Evolutionary conservation across 2,329 filamentous ascomycete species (phyloP).

Genomic region (Achaetomium macrosporum): DNA sequence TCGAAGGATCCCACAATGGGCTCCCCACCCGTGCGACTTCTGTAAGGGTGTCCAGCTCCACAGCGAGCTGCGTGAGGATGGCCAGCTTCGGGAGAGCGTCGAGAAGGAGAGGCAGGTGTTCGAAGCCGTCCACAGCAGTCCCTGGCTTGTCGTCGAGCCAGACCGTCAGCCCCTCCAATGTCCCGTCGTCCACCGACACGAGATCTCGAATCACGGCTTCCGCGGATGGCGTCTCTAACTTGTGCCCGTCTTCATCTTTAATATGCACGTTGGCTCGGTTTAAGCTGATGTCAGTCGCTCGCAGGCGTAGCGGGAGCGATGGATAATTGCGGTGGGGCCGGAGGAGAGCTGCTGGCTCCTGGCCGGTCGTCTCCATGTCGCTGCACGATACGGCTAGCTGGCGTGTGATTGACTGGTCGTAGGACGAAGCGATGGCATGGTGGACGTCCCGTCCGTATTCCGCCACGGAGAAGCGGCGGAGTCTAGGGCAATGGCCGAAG

Average conservation of each 20-base stretch:
- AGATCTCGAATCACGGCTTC: not conserved
- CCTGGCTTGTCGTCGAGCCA: not conserved
- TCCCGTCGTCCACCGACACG: slow-evolving; percentile 1
- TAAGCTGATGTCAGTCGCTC: not conserved
- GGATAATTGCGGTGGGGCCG: not conserved
- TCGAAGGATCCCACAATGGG: no score
- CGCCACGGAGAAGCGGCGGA: not conserved
- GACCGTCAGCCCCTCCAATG: not conserved
- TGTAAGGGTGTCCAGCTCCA: no score
- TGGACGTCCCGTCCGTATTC: not conserved
- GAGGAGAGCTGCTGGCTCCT: not conserved
- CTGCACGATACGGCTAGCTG: not conserved
- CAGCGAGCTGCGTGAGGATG: slow-evolving; percentile 1
- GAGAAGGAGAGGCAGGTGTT: not conserved
- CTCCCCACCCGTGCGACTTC: no score
- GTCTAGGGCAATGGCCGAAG: not conserved
- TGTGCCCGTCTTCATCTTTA: no score
- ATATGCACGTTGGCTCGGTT: no score
- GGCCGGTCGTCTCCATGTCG: not conserved
- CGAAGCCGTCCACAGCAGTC: not conserved
- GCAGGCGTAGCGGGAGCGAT: not conserved
- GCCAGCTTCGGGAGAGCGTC: not conserved
- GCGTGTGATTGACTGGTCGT: not conserved
- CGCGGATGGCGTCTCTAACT: no score
- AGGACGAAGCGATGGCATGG: not conserved